Evolutionary conservation across 441 rosid species (phyloP).

Genomic region (Corymbia citriodora): DNA sequence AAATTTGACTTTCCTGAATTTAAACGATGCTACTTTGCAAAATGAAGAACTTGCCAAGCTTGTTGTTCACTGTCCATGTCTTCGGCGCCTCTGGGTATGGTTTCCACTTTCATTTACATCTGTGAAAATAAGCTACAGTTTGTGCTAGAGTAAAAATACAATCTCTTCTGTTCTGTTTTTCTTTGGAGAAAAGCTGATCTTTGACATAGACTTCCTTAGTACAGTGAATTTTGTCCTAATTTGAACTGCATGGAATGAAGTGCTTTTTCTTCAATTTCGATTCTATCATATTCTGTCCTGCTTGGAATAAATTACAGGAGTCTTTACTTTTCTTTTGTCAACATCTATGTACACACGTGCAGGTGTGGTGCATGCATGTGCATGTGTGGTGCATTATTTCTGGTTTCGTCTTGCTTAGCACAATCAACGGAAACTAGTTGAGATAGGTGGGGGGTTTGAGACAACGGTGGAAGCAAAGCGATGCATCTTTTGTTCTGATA

Average conservation of each 20-base stretch:
- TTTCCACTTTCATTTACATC: background rate
- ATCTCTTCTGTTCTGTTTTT: background rate
- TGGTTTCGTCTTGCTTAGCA: too few species aligned
- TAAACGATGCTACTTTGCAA: slow-evolving; percentile 67
- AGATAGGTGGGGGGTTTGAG: too few species aligned
- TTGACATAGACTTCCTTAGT: background rate
- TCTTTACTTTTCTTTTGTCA: too few species aligned
- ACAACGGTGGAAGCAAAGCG: background rate
- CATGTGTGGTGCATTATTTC: too few species aligned
- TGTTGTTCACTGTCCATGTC: slow-evolving; percentile 59
- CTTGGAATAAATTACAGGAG: too few species aligned
- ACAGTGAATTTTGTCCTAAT: background rate
- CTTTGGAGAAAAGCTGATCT: background rate
- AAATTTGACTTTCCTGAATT: slow-evolving; percentile 80
- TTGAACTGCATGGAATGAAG: background rate
- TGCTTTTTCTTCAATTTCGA: background rate
- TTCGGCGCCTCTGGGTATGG: slow-evolving; percentile 76
- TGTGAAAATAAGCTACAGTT: background rate
- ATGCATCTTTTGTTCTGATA: slow-evolving; percentile 5
- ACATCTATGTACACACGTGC: too few species aligned
- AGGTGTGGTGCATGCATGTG: too few species aligned
- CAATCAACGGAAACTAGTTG: too few species aligned
- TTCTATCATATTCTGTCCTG: background rate
- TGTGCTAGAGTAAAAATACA: background rate
- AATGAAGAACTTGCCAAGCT: slow-evolving; percentile 66